Evolutionary conservation across 164 flowering plant genomes (phyloP).

Genomic region (Annona squamosa): DNA sequence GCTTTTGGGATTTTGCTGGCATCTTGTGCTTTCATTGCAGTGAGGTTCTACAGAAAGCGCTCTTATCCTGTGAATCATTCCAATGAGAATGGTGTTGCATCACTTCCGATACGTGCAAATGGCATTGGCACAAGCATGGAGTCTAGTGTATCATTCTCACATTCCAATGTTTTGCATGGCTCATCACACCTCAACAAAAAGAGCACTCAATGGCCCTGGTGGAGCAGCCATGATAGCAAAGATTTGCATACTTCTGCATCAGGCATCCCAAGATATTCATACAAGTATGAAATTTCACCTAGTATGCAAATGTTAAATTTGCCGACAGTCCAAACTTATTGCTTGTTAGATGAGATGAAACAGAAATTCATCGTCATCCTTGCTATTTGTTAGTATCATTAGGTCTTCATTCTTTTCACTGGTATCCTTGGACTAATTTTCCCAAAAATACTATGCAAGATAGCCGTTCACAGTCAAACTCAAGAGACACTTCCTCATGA

Average conservation of each 20-base stretch:
- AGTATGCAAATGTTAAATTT: background rate
- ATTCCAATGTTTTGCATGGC: constrained; percentile 27
- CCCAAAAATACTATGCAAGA: background rate
- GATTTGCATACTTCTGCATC: constrained; percentile 55
- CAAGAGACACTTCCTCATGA: no score
- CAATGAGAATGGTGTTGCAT: constrained; percentile 37
- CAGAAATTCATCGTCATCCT: background rate
- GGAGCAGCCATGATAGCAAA: constrained; percentile 48
- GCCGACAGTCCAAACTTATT: background rate
- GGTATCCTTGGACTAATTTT: background rate
- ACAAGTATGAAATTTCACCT: constrained; percentile 58
- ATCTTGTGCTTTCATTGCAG: constrained; percentile 39
- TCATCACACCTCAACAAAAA: constrained; percentile 20
- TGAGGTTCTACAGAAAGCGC: constrained; percentile 63
- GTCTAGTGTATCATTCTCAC: constrained; percentile 59
- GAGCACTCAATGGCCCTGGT: constrained; percentile 38
- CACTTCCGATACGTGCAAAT: constrained; percentile 65
- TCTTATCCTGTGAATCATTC: constrained; percentile 25
- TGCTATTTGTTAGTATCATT: background rate
- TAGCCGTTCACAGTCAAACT: no score
- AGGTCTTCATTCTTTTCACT: no score
- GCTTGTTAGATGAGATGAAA: background rate
- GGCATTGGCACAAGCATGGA: constrained; percentile 54
- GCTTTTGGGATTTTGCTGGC: constrained; percentile 70
- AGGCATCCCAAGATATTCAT: constrained; percentile 70